Base-by-base conservation (phyloP, 306 rosid species). In the Prunus dulcis region DNA sequence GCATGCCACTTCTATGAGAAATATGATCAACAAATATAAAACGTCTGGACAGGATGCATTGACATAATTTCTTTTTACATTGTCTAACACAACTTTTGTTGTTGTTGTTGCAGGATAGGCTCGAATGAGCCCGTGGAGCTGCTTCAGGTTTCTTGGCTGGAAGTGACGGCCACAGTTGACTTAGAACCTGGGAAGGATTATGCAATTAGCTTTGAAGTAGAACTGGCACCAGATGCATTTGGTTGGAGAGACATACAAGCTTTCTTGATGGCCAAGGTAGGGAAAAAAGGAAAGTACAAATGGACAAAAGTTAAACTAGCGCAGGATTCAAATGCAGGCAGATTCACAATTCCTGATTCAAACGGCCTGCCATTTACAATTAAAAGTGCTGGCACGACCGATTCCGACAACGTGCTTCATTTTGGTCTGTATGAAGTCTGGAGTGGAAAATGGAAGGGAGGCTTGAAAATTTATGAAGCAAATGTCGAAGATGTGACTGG, bases 371-470 rank as follows among this genome's bases (percentile, higher is more conserved):
- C 2, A 19, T 8, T 78, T 49, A 32, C 0, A 1, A 61, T 80
- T 50, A 23, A 45, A 0, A 61, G 47, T 67, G 13, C 52, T 0
- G 0, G 1, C 0, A 0, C 0, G 0, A 0, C 17, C 0, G 0
- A 1, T 0, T 0, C 0, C 20, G 91, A 89, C 0, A 2, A 0
- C 0, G 13, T 2, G 5, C 85, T 93, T 65, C 68, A 89, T 66
- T 93, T 93, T 38, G 98, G 98, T 27, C 79, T 93, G 58, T 93
- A 93, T 68, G 98, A 93, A 84, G 97, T 93, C 22, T 93, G 98
- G 98, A 91, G 91, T 11, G 95, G 89, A 7, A 88, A 83, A 82
- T 93, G 98, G 97, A 93, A 93, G 76, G 97, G 98, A 20, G 98
- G 98, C 10, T 80, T 93, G 14, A 19, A 22, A 47, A 91, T 93